phyloP scores from a whole-genome alignment of 345 rosid species.

The Linum tenue region DNA sequence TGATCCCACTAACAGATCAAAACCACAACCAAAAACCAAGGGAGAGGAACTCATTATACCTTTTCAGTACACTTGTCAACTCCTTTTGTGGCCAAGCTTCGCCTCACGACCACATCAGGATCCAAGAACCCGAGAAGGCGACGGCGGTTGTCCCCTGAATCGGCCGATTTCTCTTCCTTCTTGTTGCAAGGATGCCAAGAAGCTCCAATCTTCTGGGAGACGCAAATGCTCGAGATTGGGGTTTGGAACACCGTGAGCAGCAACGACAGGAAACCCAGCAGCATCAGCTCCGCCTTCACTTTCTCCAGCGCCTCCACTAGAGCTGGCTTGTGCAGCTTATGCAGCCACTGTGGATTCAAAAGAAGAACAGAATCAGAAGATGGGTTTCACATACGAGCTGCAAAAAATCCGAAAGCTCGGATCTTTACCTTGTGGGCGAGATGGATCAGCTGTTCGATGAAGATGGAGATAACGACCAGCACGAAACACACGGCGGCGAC shows the following conservation, averaged over 20 bases:
- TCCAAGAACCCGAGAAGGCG: background rate
- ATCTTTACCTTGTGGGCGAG: conserved; percentile 3
- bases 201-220: conserved; percentile 28
- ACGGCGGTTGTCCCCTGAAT: background rate
- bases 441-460: conserved; percentile 7
- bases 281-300: conserved; percentile 49
- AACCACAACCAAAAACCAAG: background rate
- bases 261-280: conserved; percentile 68
- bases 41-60: background rate
- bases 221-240: conserved; percentile 43
- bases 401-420: too few relatives aligned
- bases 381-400: too few relatives aligned
- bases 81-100: background rate
- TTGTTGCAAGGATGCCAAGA: conserved; percentile 65
- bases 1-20: background rate
- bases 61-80: background rate
- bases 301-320: background rate
- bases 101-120: background rate
- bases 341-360: background rate
- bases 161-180: background rate
- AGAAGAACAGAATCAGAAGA: background rate
- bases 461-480: conserved; percentile 5
- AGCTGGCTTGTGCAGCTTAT: background rate
- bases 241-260: conserved; percentile 39
- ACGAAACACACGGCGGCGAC: conserved; percentile 12